Conservation (phyloP, 2,329 filamentous ascomycete genomes). For the Cylindrodendrum hubeiense region DNA sequence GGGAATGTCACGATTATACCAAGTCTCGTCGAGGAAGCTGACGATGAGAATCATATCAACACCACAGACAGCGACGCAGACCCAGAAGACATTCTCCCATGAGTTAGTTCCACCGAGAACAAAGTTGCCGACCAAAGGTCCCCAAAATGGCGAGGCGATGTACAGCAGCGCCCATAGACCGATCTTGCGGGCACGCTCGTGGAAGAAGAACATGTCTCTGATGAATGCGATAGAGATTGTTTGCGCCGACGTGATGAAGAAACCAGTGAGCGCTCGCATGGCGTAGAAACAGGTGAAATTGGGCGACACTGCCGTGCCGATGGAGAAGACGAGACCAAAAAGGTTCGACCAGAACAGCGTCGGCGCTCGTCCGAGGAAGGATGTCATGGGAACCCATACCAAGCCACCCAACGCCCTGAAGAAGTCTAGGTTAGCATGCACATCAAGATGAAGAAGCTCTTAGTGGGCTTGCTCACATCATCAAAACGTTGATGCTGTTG, state of each 20-base stretch:
- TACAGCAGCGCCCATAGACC: conserved; percentile 60
- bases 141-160: conserved; percentile 58
- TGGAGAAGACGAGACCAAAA: conserved; percentile 32
- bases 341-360: conserved; percentile 35
- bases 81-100: conserved; percentile 63
- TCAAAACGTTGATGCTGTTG: conserved; percentile 36
- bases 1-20: conserved; percentile 59
- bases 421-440: background rate
- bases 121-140: conserved; percentile 61
- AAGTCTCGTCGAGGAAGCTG: conserved; percentile 61
- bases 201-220: conserved; percentile 72
- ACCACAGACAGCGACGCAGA: conserved; percentile 56
- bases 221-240: conserved; percentile 64
- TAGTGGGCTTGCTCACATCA: conserved; percentile 19
- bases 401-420: conserved; percentile 30
- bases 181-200: conserved; percentile 65
- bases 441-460: rapidly evolving
- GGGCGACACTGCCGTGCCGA: conserved; percentile 19
- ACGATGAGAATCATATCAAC: conserved; percentile 54
- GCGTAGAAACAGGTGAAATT: conserved; percentile 27
- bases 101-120: conserved; percentile 56
- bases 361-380: conserved; percentile 34
- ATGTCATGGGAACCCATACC: conserved; percentile 37
- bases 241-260: conserved; percentile 61
- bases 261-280: conserved; percentile 45